Evolutionary conservation across 2,329 filamentous ascomycete species (phyloP).

Genomic region (Ascosphaera aggregata): DNA sequence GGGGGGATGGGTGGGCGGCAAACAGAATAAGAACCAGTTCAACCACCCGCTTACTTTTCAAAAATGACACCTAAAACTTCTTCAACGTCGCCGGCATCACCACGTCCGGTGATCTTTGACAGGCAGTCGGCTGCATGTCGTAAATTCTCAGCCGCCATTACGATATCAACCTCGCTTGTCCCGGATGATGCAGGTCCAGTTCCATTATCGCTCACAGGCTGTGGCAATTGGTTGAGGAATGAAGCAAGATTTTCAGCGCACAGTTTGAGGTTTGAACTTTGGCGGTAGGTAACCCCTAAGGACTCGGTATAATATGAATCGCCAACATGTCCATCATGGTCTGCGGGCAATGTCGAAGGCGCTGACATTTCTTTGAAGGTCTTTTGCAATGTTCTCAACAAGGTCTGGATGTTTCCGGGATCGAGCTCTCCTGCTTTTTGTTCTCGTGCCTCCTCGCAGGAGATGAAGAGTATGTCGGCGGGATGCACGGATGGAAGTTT

Average conservation of each 20-base stretch:
- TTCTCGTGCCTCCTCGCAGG: slow-evolving; percentile 38
- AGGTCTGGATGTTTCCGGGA: slow-evolving; percentile 41
- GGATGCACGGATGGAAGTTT: background rate
- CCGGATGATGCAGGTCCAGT: slow-evolving; percentile 6
- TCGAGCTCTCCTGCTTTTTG: slow-evolving; percentile 14
- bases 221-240: slow-evolving; percentile 39
- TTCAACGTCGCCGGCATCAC: slow-evolving; percentile 72
- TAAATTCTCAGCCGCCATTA: slow-evolving; percentile 73
- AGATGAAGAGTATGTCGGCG: slow-evolving; percentile 35
- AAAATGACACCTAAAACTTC: slow-evolving; percentile 93
- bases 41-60: slow-evolving; percentile 88
- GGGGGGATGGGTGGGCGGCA: too few relatives aligned
- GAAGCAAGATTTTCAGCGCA: slow-evolving; percentile 49
- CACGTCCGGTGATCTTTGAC: slow-evolving; percentile 70
- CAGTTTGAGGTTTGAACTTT: slow-evolving; percentile 54
- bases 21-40: too few relatives aligned
- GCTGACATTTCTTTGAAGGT: slow-evolving; percentile 34
- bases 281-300: slow-evolving; percentile 73
- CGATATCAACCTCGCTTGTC: slow-evolving; percentile 41
- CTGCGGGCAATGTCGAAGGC: slow-evolving; percentile 13
- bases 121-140: slow-evolving; percentile 57
- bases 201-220: slow-evolving; percentile 5
- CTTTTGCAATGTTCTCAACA: slow-evolving; percentile 42
- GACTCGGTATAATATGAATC: slow-evolving; percentile 56
- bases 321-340: slow-evolving; percentile 23